Conservation (phyloP, 768 basidiomycete genomes). For the Calvatia gigantea region DNA sequence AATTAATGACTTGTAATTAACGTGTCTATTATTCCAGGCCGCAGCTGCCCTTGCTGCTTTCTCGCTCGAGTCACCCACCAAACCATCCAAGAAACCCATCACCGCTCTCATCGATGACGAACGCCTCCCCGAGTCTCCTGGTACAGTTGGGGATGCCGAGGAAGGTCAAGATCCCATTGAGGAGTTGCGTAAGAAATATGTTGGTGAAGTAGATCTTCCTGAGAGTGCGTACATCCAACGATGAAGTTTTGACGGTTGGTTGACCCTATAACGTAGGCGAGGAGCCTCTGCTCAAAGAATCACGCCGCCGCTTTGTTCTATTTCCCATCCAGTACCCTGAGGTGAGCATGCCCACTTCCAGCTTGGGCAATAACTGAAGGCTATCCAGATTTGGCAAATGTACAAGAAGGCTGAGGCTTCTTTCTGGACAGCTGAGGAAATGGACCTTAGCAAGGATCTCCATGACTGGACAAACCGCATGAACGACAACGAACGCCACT, state of each 20-base stretch:
- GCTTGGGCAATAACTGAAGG: not conserved
- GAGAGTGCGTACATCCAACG: slow-evolving; percentile 40
- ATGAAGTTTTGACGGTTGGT: slow-evolving; percentile 32
- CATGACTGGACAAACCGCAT: slow-evolving; percentile 88
- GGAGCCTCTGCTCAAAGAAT: slow-evolving; percentile 82
- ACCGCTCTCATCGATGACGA: slow-evolving; percentile 28
- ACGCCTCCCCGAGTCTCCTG: slow-evolving; percentile 32
- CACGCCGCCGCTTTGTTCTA: slow-evolving; percentile 82
- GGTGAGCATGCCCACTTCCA: slow-evolving; percentile 42
- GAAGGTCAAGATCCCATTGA: slow-evolving; percentile 8
- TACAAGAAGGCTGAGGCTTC: slow-evolving; percentile 97
- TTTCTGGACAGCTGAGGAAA: slow-evolving; percentile 94
- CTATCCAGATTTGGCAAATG: slow-evolving; percentile 86
- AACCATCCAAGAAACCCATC: slow-evolving; percentile 21
- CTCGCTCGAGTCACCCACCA: slow-evolving; percentile 38
- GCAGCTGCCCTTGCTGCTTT: slow-evolving; percentile 44
- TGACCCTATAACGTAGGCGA: slow-evolving; percentile 40
- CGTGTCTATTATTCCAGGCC: slow-evolving; percentile 22
- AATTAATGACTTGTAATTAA: slow-evolving; percentile 12
- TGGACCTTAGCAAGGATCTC: slow-evolving; percentile 89
- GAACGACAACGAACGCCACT: slow-evolving; percentile 85
- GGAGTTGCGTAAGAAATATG: slow-evolving; percentile 45
- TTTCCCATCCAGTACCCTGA: slow-evolving; percentile 95
- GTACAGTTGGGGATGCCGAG: slow-evolving; percentile 30
- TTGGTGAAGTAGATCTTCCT: slow-evolving; percentile 70